Evolutionary conservation across 345 rosid genomes (phyloP), one percentile per base, ranked within the genome.

Genomic region (Ailanthus altissimus): DNA sequence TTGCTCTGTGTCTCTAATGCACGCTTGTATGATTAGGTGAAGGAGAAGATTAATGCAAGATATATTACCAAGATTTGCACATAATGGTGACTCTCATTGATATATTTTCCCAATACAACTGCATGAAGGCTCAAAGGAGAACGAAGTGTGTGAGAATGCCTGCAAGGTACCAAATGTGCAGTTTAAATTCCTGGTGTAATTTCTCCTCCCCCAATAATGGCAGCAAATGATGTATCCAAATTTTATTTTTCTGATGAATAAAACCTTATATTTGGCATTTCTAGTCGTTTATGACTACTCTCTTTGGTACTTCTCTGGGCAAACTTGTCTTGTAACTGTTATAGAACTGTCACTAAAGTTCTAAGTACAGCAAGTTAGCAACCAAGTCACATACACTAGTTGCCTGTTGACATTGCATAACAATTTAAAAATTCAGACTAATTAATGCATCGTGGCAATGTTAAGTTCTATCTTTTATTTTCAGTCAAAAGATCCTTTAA

Each of bases 201-300:
- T 11, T 63, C 47, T 62, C 57, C 70, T 38, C 25, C 50, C 28
- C 25, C 54, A 26, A 26, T 45, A 25, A 45, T 47, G 28, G 23
- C 26, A 16, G 45, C 15, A 53, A 73, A 72, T 42, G 16, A 46
- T 59, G 67, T 73, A 73, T 58, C 49, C 67, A 60, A 14, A 5
- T 73, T 43, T 18, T 59, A 21, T 57, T 58, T 25, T 26, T 15
- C 14, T 21, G 6, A 42, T 40, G 21, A 54, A n/a, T 40, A 53
- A 54, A 32, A 38, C 25, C 15, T 15, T 43, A 8, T 23, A 12
- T 43, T 59, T 23, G 26, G 46, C 58, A 45, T 38, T 32, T 32
- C 38, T 32, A 0, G 13, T 10, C 16, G 5, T 23, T 25, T 53
- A 40, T 54, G 18, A 51, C 49, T 40, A 8, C 36, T 42, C 49